phyloP scores from a whole-genome alignment of 2,329 filamentous ascomycete genomes.

The Myriosclerotinia curreyana region DNA sequence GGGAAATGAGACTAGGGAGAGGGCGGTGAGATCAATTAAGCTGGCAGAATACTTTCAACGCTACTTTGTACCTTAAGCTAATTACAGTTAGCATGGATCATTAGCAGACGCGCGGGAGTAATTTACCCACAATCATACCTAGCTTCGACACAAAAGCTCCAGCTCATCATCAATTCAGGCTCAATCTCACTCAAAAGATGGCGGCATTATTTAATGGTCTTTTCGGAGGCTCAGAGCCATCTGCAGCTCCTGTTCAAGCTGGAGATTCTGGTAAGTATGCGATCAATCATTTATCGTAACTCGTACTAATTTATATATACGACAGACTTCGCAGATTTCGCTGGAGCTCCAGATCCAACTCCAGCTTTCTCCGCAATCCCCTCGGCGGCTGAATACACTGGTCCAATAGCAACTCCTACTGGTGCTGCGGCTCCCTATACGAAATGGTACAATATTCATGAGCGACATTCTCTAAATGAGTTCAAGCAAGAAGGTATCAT shows the following conservation, averaged over 20 bases:
- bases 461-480: constrained; percentile 78
- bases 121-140: constrained; percentile 11
- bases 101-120: no score
- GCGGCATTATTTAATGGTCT: constrained; percentile 50
- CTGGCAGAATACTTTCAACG: not conserved
- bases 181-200: constrained; percentile 30
- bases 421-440: constrained; percentile 66
- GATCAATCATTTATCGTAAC: constrained; percentile 15
- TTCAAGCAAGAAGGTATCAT: constrained; percentile 87
- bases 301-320: constrained; percentile 25
- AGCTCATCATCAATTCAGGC: constrained; percentile 22
- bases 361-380: constrained; percentile 47
- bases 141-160: constrained; percentile 23
- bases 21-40: not conserved
- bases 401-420: constrained; percentile 46
- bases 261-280: constrained; percentile 58
- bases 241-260: constrained; percentile 48
- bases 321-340: constrained; percentile 94
- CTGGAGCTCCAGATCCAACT: constrained; percentile 67
- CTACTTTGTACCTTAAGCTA: not conserved
- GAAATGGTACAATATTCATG: constrained; percentile 96
- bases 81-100: constrained; percentile 1
- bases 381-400: constrained; percentile 47
- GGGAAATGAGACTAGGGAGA: not conserved
- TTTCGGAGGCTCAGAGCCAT: constrained; percentile 65